Evolutionary conservation across 2,329 filamentous ascomycete genomes (phyloP).

Genomic region (Diaporthe sp.): DNA sequence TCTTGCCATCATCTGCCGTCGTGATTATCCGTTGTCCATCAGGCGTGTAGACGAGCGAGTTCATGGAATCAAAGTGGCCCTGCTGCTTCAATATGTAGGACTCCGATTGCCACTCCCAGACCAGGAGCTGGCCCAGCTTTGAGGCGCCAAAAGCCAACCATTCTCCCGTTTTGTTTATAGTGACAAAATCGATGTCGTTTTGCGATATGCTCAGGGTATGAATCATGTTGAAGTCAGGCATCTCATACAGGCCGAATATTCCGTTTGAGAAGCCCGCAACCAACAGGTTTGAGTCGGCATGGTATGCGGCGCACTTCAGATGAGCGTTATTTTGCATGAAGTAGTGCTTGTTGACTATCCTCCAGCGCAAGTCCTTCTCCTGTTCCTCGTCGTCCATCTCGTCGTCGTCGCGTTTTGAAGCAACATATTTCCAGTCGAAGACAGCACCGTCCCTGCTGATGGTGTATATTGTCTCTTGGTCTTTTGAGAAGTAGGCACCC

Average conservation of each 20-base stretch:
- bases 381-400: slow-evolving; percentile 72
- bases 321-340: slow-evolving; percentile 93
- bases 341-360: slow-evolving; percentile 91
- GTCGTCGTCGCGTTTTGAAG: slow-evolving; percentile 71
- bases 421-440: slow-evolving; percentile 91
- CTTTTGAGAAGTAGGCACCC: slow-evolving; percentile 95
- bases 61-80: slow-evolving; percentile 96
- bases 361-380: slow-evolving; percentile 82
- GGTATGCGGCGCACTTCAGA: slow-evolving; percentile 91
- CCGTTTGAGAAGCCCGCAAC: slow-evolving; percentile 97
- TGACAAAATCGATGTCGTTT: slow-evolving; percentile 94
- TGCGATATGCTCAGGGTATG: slow-evolving; percentile 95
- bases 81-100: slow-evolving; percentile 99
- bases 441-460: slow-evolving; percentile 97
- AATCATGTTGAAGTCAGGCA: slow-evolving; percentile 96
- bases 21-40: slow-evolving; percentile 95
- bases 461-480: slow-evolving; percentile 96
- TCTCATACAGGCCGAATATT: slow-evolving; percentile 92
- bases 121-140: slow-evolving; percentile 93
- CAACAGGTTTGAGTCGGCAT: slow-evolving; percentile 88
- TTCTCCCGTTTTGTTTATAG: slow-evolving; percentile 93
- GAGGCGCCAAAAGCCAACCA: slow-evolving; percentile 98
- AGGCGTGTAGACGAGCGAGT: slow-evolving; percentile 91
- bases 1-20: slow-evolving; percentile 94
- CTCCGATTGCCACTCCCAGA: slow-evolving; percentile 99